Percentiles rank a stretch among this genome's conserved stretches.
These are phyloP conservation scores for Volvox carteri DNA, from an alignment of 163 green algal species.

Conservation along the genomic window DNA sequence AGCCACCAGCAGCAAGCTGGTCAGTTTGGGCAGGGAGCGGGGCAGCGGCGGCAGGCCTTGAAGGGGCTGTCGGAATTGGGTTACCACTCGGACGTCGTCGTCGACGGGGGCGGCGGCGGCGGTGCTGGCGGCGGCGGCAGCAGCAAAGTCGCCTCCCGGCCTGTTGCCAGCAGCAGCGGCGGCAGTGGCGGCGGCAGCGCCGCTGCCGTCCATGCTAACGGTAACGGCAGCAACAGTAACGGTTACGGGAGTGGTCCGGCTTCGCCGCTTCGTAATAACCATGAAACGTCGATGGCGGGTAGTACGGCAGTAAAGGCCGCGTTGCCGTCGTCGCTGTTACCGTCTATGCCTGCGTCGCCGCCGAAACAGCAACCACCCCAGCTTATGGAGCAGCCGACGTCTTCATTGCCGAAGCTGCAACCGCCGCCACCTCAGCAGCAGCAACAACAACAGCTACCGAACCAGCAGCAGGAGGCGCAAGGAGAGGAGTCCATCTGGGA, in stretches of 20 bases:
- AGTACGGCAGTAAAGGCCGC: background rate
- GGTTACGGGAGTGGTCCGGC: background rate
- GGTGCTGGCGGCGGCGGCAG: background rate
- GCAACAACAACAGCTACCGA: too few species aligned
- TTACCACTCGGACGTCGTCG: background rate
- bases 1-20: background rate
- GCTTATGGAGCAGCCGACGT: background rate
- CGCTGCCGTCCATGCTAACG: background rate
- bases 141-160: too few species aligned
- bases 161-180: background rate
- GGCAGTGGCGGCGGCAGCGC: background rate
- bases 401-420: background rate
- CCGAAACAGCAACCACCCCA: background rate
- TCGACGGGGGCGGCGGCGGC: background rate
- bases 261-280: background rate
- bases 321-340: background rate
- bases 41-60: background rate
- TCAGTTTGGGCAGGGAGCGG: background rate
- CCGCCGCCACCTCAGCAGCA: conserved; percentile 23
- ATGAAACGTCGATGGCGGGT: background rate
- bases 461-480: too few species aligned
- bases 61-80: background rate
- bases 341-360: background rate
- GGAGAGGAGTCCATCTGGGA: too few species aligned
- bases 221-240: background rate